Conservation (phyloP, 768 basidiomycete genomes). For the Phaffia tasmanica region DNA sequence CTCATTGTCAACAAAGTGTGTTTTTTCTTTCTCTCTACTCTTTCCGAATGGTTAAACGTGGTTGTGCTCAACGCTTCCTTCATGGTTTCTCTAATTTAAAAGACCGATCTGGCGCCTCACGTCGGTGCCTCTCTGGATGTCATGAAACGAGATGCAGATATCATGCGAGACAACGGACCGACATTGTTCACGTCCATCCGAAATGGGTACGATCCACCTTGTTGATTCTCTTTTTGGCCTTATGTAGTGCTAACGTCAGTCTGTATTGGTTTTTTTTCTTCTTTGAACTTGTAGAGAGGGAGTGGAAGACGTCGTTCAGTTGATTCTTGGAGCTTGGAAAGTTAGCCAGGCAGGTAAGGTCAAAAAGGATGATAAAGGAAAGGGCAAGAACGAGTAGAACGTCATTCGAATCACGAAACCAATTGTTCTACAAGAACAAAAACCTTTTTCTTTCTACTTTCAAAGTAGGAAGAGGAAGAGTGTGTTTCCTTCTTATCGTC, state of each 20-base stretch:
- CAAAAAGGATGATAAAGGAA: conserved; percentile 21
- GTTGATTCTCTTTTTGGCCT: too few relatives aligned
- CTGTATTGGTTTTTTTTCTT: too few relatives aligned
- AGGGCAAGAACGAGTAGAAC: conserved; percentile 31
- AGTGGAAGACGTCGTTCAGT: conserved; percentile 65
- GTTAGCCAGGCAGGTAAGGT: conserved; percentile 38
- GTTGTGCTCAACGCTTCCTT: not conserved
- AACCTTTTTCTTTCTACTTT: too few relatives aligned
- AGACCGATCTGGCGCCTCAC: conserved; percentile 88
- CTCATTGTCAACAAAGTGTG: conserved; percentile 86
- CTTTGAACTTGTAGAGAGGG: conserved; percentile 42
- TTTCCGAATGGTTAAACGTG: not conserved
- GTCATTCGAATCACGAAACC: not conserved
- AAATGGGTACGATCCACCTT: conserved; percentile 38
- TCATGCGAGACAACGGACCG: conserved; percentile 90
- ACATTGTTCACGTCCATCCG: conserved; percentile 83
- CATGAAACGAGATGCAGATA: conserved; percentile 65
- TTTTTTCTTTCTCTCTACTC: not conserved
- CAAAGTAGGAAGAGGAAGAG: too few relatives aligned
- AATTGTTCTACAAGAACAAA: too few relatives aligned
- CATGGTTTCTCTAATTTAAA: not conserved
- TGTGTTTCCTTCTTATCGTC: too few relatives aligned
- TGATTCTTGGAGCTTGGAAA: conserved; percentile 83
- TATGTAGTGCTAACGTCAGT: too few relatives aligned
- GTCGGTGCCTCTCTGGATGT: conserved; percentile 88